A percentile compares a stretch with the other conserved stretches of the same genome.
phyloP scores from a whole-genome alignment of 306 rosid species.

The Prunus campanulata region DNA sequence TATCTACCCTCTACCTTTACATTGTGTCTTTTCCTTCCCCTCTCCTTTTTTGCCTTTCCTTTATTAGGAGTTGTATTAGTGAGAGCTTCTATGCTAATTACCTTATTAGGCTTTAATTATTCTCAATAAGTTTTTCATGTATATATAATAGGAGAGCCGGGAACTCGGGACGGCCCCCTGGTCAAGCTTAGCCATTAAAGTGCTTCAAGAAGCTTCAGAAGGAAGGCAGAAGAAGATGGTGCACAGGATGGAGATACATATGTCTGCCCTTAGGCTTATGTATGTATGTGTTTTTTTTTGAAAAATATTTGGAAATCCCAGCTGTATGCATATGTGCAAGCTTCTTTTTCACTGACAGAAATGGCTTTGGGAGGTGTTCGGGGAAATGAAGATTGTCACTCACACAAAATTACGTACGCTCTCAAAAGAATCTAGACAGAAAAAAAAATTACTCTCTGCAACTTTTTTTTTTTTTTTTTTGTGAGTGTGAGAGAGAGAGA shows the following conservation, averaged over 20 bases:
- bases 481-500: background rate
- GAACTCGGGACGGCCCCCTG: constrained; percentile 72
- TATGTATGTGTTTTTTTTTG: constrained; percentile 23
- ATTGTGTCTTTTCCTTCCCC: constrained; percentile 38
- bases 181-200: constrained; percentile 40
- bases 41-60: constrained; percentile 26
- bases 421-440: background rate
- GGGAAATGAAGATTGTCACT: constrained; percentile 5
- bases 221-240: constrained; percentile 22
- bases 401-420: background rate
- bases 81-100: constrained; percentile 17
- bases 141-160: constrained; percentile 60
- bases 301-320: background rate
- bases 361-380: background rate
- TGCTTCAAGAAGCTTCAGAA: constrained; percentile 35
- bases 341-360: constrained; percentile 2
- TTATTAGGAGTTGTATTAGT: constrained; percentile 12
- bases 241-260: background rate
- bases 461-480: background rate
- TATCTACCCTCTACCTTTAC: constrained; percentile 30
- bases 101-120: background rate
- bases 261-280: constrained; percentile 4
- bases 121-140: background rate
- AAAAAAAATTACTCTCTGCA: background rate
- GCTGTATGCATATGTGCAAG: background rate